Conservation (phyloP, 805 yeast genomes). For the Ogataea corticis region DNA sequence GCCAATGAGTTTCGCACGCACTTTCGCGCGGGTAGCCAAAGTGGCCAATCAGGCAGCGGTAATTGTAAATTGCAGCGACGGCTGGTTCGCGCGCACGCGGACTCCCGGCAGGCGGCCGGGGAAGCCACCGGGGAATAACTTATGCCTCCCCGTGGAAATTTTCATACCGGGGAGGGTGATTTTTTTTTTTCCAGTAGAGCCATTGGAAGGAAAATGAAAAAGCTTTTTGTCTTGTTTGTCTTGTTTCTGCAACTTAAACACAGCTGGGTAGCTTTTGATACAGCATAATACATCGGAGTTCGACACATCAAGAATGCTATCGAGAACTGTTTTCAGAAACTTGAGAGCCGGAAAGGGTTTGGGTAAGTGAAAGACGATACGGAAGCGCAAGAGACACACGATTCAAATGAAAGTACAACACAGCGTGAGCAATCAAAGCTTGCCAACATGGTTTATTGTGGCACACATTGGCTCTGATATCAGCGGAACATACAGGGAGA, state of each 20-base stretch:
- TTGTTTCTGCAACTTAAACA: not conserved
- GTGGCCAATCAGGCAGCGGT: conserved; percentile 6
- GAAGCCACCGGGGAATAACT: not conserved
- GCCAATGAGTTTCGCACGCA: conserved; percentile 3
- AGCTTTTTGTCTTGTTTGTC: conserved; percentile 4
- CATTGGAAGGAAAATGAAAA: conserved; percentile 7
- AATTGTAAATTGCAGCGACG: conserved; percentile 11
- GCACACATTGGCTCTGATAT: not conserved
- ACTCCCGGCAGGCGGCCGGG: not conserved
- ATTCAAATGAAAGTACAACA: not conserved
- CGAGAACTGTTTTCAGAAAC: conserved; percentile 34
- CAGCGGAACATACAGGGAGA: too few species aligned
- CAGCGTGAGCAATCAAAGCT: not conserved
- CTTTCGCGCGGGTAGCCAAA: not conserved
- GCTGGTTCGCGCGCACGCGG: conserved; percentile 5
- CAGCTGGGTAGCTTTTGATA: conserved; percentile 6
- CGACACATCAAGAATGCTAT: conserved; percentile 25
- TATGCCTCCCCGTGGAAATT: conserved; percentile 4
- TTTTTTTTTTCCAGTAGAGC: conserved; percentile 6
- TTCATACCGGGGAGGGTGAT: not conserved
- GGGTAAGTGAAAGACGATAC: conserved; percentile 23
- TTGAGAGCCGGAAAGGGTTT: conserved; percentile 29
- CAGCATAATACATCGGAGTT: conserved; percentile 1
- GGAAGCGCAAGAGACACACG: not conserved
- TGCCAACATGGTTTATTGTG: too few species aligned